Evolutionary conservation across 768 basidiomycete genomes (phyloP), one percentile per base, ranked within the genome.

Genomic region (Clathrus columnatus): DNA sequence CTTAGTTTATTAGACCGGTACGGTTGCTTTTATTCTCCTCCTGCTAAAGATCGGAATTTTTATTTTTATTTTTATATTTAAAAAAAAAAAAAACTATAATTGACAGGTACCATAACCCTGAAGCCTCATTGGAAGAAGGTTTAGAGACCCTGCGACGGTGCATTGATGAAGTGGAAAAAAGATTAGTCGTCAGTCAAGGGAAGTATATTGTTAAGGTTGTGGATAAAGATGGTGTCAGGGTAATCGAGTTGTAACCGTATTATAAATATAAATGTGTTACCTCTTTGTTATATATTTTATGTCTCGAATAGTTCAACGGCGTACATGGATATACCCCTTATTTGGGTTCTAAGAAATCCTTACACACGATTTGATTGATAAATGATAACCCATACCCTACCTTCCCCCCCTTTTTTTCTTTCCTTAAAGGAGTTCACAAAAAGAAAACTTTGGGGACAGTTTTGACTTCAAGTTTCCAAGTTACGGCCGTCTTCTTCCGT

Each of bases 1-100:
- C 71, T 97, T 61, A 84, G 86, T 80, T 87, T 95, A 67, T 77
- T 98, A 53, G 96, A 99, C 67, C 77, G 89, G 89, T 90, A 56
- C 36, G 80, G 66, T 16, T 14, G 20, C 20, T 47, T 28, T 18
- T 47, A 11, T 20, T 47, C 27, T 18, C n/a, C 45, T 18, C 27
- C 46, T 23, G 27, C 27, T 47, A 23, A 28, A 28, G 14, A 11
- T 47, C 46, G 21, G 46, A 47, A 47, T 10, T 23, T 23, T 47
- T 47, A 16, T 20, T 47, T 14, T 18, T 28, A 23, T 11, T 18
- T 28, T 20, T 28, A 23, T 26, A 20, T 18, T 42, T 42, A 11
- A 11, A 11, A 11, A 11, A 54, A 43, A 56, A 6, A 66, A 48
- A 18, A 26, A 50, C 30, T 27, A 20, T 50, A 23, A 41, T 48